Conservation (phyloP, 257 asterid species). For the Scutellaria baicalensis region DNA sequence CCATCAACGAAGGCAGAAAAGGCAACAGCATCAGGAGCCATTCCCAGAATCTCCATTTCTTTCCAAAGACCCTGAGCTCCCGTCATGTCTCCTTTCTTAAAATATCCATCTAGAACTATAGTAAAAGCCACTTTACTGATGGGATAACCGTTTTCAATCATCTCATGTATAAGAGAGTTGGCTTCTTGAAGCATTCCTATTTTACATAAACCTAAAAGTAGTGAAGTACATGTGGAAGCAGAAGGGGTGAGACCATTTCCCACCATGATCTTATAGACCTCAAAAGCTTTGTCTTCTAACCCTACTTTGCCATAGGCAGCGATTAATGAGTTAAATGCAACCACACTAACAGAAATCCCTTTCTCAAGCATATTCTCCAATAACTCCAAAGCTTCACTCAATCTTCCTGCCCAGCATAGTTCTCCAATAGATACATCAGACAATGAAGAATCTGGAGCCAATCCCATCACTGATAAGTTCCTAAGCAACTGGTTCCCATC, state of each 20-base stretch:
- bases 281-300: conserved; percentile 60
- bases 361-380: conserved; percentile 60
- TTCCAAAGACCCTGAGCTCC: conserved; percentile 76
- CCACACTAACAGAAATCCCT: conserved; percentile 60
- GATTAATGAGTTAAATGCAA: conserved; percentile 75
- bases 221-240: conserved; percentile 67
- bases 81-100: conserved; percentile 55
- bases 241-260: conserved; percentile 65
- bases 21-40: conserved; percentile 90
- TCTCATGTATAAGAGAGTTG: conserved; percentile 44
- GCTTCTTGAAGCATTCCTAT: conserved; percentile 67
- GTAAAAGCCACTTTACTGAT: conserved; percentile 62
- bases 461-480: conserved; percentile 37
- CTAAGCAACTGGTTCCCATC: conserved; percentile 36
- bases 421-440: conserved; percentile 55
- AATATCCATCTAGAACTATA: conserved; percentile 69
- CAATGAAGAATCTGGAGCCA: conserved; percentile 35
- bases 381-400: conserved; percentile 62
- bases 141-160: conserved; percentile 62
- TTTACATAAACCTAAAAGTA: conserved; percentile 61
- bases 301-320: conserved; percentile 70
- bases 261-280: conserved; percentile 53
- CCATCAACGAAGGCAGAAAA: conserved; percentile 83
- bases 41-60: conserved; percentile 60
- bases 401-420: conserved; percentile 75